phyloP scores from a whole-genome alignment of 2,329 filamentous ascomycete genomes.

The Metarhizium sp. region DNA sequence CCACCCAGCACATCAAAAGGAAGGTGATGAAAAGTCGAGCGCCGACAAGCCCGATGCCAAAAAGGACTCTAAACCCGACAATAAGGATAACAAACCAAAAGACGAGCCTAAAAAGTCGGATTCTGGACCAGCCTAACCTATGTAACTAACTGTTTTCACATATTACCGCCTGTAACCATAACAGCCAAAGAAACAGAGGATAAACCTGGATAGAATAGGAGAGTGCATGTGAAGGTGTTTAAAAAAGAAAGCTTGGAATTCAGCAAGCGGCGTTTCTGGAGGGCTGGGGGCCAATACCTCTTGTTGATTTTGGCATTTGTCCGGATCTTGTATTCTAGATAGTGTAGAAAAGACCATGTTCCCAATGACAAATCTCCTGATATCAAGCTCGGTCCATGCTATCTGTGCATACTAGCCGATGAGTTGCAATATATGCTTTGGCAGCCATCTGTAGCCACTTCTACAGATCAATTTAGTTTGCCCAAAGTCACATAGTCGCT shows the following conservation, averaged over 20 bases:
- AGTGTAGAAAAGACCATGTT: conserved; percentile 18
- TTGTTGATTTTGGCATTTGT: neutral
- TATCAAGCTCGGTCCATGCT: conserved; percentile 2
- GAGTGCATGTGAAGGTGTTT: conserved; percentile 29
- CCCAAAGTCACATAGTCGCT: neutral
- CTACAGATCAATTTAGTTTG: neutral
- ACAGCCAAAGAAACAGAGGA: neutral
- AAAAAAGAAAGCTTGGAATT: conserved; percentile 16
- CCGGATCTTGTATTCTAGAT: conserved; percentile 20
- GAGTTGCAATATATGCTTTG: neutral
- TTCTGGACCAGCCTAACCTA: conserved; percentile 20
- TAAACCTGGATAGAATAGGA: conserved; percentile 6
- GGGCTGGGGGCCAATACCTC: conserved; percentile 3
- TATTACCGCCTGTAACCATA: conserved; percentile 13
- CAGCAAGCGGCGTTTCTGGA: conserved; percentile 11
- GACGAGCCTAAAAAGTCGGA: conserved; percentile 25
- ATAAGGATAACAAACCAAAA: conserved; percentile 13
- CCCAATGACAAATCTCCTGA: conserved; percentile 27
- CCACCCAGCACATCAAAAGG: conserved; percentile 47
- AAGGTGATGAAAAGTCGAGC: conserved; percentile 17
- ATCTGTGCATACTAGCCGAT: neutral
- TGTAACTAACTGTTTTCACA: conserved; percentile 1
- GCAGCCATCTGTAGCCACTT: neutral
- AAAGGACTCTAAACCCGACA: conserved; percentile 7
- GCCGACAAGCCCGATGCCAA: conserved; percentile 13